phyloP scores from a whole-genome alignment of 805 yeast species.

The Lachancea thermotolerans region DNA sequence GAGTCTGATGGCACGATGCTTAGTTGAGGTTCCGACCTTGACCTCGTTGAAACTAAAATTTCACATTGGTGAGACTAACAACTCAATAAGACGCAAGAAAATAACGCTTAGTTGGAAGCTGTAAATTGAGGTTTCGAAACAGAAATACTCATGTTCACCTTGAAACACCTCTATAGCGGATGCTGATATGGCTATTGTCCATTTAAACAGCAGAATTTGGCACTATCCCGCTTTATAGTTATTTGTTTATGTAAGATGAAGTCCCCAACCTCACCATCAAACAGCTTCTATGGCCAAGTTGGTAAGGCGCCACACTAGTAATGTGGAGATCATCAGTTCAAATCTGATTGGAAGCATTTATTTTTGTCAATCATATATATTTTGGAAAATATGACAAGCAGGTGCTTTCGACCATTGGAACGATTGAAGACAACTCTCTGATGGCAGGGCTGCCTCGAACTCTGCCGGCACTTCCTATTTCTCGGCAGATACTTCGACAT shows the following conservation, averaged over 20 bases:
- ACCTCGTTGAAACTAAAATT: no score
- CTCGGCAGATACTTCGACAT: no score
- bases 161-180: not conserved
- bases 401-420: not conserved
- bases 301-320: constrained; percentile 89
- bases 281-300: constrained; percentile 53
- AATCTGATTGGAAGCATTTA: constrained; percentile 61
- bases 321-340: constrained; percentile 81
- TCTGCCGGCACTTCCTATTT: not conserved
- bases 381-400: no score
- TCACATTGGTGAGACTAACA: no score
- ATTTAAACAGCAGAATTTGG: no score
- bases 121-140: not conserved
- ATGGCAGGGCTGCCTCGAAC: not conserved
- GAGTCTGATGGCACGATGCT: no score
- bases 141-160: no score
- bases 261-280: no score
- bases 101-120: not conserved
- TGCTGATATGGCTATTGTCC: not conserved
- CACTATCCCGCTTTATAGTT: no score
- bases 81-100: not conserved
- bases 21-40: no score
- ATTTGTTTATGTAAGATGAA: no score
- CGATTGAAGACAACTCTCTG: not conserved
- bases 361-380: constrained; percentile 15